Percentiles rank a stretch among this genome's conserved stretches.
Evolutionary conservation across 2,329 filamentous ascomycete species (phyloP).

Genomic region (Diaporthe sp.): DNA sequence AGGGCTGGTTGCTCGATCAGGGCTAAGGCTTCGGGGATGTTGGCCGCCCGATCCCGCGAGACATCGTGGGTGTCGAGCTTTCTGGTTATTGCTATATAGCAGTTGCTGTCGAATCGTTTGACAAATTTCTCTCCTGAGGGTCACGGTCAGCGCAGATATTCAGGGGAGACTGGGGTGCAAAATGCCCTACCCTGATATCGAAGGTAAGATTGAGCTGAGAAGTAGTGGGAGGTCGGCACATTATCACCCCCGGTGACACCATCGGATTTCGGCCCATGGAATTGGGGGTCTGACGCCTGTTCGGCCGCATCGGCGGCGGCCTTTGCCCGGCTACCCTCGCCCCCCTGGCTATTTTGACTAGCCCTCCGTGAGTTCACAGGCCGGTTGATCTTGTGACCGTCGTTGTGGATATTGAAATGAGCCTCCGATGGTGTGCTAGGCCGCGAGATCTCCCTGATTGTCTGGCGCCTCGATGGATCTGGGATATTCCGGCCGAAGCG

Average conservation of each 20-base stretch:
- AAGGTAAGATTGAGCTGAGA: constrained; percentile 96
- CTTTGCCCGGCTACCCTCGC: constrained; percentile 20
- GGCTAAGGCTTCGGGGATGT: constrained; percentile 79
- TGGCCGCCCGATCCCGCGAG: constrained; percentile 77
- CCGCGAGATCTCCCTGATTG: constrained; percentile 76
- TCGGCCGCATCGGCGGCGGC: constrained; percentile 35
- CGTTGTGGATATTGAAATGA: constrained; percentile 85
- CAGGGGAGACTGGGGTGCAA: not conserved
- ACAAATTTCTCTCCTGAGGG: constrained; percentile 83
- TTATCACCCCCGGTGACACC: constrained; percentile 62
- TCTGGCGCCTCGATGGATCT: constrained; percentile 84
- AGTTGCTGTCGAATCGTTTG: constrained; percentile 96
- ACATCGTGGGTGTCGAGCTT: constrained; percentile 98
- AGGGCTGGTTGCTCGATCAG: constrained; percentile 90
- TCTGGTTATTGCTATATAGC: constrained; percentile 98
- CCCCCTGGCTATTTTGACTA: constrained; percentile 46
- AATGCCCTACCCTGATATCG: constrained; percentile 79
- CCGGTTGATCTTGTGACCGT: constrained; percentile 76
- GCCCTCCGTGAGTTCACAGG: constrained; percentile 59
- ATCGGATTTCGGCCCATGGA: constrained; percentile 70
- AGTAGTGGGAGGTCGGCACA: constrained; percentile 80
- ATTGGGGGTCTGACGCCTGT: constrained; percentile 71
- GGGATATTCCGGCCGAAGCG: constrained; percentile 94
- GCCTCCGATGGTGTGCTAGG: constrained; percentile 73
- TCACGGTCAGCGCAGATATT: not conserved